Conservation (phyloP, 805 yeast genomes). For the Suhomyces sp. region DNA sequence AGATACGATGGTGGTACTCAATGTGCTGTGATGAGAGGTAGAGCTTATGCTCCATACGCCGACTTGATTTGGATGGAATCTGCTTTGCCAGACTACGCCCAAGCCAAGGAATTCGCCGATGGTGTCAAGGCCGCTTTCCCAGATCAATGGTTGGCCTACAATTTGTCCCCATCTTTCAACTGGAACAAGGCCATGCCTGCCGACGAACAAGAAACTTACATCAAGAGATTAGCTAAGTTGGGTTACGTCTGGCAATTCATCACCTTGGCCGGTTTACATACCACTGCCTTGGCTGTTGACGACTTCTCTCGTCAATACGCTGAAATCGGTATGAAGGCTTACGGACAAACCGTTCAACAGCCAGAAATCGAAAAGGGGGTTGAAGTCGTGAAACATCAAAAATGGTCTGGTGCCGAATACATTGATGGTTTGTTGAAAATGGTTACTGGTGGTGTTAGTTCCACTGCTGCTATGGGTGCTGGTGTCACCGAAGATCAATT, state of each 20-base stretch:
- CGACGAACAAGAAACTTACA: slow-evolving; percentile 86
- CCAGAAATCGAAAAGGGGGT: slow-evolving; percentile 86
- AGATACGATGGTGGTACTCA: slow-evolving; percentile 94
- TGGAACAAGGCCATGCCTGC: slow-evolving; percentile 93
- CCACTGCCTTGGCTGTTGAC: slow-evolving; percentile 89
- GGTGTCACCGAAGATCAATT: slow-evolving; percentile 98
- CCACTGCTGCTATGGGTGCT: slow-evolving; percentile 97
- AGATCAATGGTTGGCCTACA: slow-evolving; percentile 93
- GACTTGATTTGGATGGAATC: slow-evolving; percentile 99
- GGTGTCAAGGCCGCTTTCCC: slow-evolving; percentile 84
- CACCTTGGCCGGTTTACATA: slow-evolving; percentile 94
- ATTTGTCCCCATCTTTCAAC: slow-evolving; percentile 95
- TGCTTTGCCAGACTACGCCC: slow-evolving; percentile 87
- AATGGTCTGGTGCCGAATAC: slow-evolving; percentile 98
- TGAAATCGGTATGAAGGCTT: slow-evolving; percentile 90
- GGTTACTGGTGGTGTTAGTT: slow-evolving; percentile 90
- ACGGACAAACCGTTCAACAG: slow-evolving; percentile 82
- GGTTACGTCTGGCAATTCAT: slow-evolving; percentile 98
- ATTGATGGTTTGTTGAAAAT: slow-evolving; percentile 85
- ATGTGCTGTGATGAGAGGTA: slow-evolving; percentile 95
- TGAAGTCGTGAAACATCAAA: slow-evolving; percentile 96
- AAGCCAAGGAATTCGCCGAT: slow-evolving; percentile 91
- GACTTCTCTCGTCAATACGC: slow-evolving; percentile 77
- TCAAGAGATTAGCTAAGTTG: slow-evolving; percentile 76
- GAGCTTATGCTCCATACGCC: slow-evolving; percentile 92